These are phyloP conservation scores for Suillus paluster DNA, from an alignment of 768 basidiomycete genomes.

Conservation along the genomic window DNA sequence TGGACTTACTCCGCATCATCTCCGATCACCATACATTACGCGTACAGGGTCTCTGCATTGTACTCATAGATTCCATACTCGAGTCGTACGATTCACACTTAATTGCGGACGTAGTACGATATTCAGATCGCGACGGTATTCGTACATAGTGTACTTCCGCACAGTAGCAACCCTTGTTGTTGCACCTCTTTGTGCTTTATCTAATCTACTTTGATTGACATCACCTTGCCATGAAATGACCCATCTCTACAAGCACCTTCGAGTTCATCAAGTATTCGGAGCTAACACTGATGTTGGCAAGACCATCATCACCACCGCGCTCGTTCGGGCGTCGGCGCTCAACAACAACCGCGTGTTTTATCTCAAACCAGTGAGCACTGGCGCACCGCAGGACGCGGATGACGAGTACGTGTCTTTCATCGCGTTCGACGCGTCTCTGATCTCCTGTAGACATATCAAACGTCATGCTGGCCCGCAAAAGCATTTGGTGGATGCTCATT, in stretches of 20 bases:
- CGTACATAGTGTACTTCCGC: constrained; percentile 10
- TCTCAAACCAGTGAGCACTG: constrained; percentile 93
- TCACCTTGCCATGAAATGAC: constrained; percentile 57
- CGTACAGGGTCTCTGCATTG: constrained; percentile 25
- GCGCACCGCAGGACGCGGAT: constrained; percentile 79
- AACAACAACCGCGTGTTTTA: constrained; percentile 61
- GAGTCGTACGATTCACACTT: constrained; percentile 9
- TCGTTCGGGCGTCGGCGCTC: constrained; percentile 76
- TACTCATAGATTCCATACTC: constrained; percentile 18
- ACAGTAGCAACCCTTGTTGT: constrained; percentile 1
- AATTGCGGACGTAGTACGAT: constrained; percentile 24
- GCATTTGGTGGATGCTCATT: constrained; percentile 58
- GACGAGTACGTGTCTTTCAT: constrained; percentile 59
- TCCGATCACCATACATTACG: constrained; percentile 12
- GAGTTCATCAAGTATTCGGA: constrained; percentile 91
- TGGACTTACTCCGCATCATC: neutral
- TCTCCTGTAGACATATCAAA: constrained; percentile 61
- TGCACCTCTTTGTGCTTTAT: neutral
- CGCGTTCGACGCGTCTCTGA: constrained; percentile 3
- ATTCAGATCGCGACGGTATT: constrained; percentile 15
- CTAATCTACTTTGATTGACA: neutral
- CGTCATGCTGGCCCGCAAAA: constrained; percentile 49
- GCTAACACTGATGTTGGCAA: constrained; percentile 98
- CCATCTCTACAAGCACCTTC: constrained; percentile 82
- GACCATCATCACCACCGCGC: constrained; percentile 85